Base-by-base conservation (phyloP, 192 early-diverging fungal genomes). In the Coemansia sp. region DNA sequence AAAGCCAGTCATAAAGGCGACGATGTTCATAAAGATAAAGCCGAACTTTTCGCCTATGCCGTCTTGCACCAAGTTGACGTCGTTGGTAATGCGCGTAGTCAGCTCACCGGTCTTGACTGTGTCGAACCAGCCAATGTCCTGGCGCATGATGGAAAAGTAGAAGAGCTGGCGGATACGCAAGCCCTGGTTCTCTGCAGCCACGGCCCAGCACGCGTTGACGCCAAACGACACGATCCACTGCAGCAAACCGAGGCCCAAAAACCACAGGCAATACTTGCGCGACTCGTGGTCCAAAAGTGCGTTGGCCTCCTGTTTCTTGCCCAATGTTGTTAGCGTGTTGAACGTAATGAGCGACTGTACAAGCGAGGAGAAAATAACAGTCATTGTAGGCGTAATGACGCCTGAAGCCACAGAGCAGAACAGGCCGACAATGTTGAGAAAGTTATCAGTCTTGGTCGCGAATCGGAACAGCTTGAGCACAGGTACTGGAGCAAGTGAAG, bases 121-220 rank as follows among this genome's bases (percentile, higher is more conserved):
- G 70, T 98, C 96, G 77, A 95, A 96, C 90, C 92, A 98, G 20
- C 86, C 87, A 70, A 95, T 93, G 46, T 98, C 94, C 80, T 96
- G 95, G 57, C 92, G 89, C 49, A 98, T 87, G 65, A 98, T 87
- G 75, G 92, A 85, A 46, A 87, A 74, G 54, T 96, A 87, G 80
- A 95, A 98, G 44, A 82, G 69, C 75, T 91, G 82, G 66, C 95
- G 88, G 64, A 97, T 93, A 44, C 95, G 88, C 65, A 92, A 86
- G 12, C 90, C 79, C 67, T 91, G 91, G 79, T 83, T 86, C 67
- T 90, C 90, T 8, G 86, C 86, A 0, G 82, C 75, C 67, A 84
- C 70, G 2, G 82, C 67, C 77, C 77, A 84, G 72, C 75, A 76
- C 18, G 71, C 67, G 57, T 77, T 76, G 43, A 84, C 63, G n/a